Percentiles rank a stretch among this genome's conserved stretches.
phyloP scores from a whole-genome alignment of 352 stramenopile genomes.

The Phytopythium helicoides region DNA sequence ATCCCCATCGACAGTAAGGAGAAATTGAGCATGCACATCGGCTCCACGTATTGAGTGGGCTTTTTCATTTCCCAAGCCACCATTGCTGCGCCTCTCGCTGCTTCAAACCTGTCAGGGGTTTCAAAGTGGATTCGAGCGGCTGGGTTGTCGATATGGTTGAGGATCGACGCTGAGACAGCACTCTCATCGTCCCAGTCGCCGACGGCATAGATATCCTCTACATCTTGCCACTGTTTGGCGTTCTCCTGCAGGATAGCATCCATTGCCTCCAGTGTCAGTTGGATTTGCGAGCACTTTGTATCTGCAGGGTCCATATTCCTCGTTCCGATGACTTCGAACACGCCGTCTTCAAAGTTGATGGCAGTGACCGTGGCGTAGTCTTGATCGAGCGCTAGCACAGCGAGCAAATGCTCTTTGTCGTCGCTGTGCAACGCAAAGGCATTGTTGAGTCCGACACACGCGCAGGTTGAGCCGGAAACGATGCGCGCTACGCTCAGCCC shows the following conservation, averaged over 20 bases:
- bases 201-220: slow-evolving; percentile 2
- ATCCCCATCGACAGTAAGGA: slow-evolving; percentile 6
- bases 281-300: not conserved
- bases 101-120: not conserved
- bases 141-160: not conserved
- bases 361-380: not conserved
- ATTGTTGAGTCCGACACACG: not conserved
- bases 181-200: slow-evolving; percentile 2
- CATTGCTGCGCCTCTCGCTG: slow-evolving; percentile 1
- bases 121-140: slow-evolving; percentile 1
- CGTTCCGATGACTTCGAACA: slow-evolving; percentile 1
- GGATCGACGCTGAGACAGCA: not conserved
- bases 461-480: not conserved
- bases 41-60: not conserved
- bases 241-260: not conserved
- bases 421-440: not conserved
- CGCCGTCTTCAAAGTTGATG: slow-evolving; percentile 5
- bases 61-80: not conserved
- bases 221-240: not conserved
- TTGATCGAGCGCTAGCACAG: not conserved
- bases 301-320: not conserved
- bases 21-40: not conserved
- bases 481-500: not conserved
- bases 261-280: not conserved
- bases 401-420: slow-evolving; percentile 2